A percentile compares a stretch with the other conserved stretches of the same genome.
Conservation (phyloP, 495 filamentous ascomycete species). For the Evernia prunastri region DNA sequence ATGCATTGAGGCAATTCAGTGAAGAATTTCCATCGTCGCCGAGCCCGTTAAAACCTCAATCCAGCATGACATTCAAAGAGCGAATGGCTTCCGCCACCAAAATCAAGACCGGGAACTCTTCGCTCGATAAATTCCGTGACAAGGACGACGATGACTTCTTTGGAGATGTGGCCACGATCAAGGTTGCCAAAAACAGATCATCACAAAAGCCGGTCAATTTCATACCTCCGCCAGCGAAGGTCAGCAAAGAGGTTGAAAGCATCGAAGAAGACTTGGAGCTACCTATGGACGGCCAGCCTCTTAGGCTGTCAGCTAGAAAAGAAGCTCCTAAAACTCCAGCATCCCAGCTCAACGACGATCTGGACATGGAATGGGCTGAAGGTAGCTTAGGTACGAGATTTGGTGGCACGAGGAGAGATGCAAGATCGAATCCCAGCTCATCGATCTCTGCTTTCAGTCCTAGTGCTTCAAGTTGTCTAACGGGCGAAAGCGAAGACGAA, state of each 20-base stretch:
- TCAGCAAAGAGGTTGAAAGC: slow-evolving; percentile 49
- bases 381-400: slow-evolving; percentile 83
- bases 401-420: slow-evolving; percentile 74
- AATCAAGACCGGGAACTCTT: slow-evolving; percentile 22
- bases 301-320: slow-evolving; percentile 54
- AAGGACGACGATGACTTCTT: slow-evolving; percentile 52
- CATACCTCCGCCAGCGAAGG: slow-evolving; percentile 39
- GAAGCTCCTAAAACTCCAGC: slow-evolving; percentile 52
- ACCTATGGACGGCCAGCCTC: slow-evolving; percentile 48
- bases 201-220: slow-evolving; percentile 48
- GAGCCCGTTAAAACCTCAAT: slow-evolving; percentile 24
- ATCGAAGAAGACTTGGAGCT: slow-evolving; percentile 77
- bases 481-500: slow-evolving; percentile 91
- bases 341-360: slow-evolving; percentile 56
- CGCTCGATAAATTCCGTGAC: slow-evolving; percentile 56
- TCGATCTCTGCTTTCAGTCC: slow-evolving; percentile 84
- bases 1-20: slow-evolving; percentile 58
- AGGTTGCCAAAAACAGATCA: slow-evolving; percentile 53
- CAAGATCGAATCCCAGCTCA: slow-evolving; percentile 70
- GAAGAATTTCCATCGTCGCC: slow-evolving; percentile 33
- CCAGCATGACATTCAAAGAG: slow-evolving; percentile 27
- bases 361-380: slow-evolving; percentile 85
- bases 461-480: slow-evolving; percentile 82
- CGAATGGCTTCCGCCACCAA: slow-evolving; percentile 21
- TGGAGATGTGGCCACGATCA: slow-evolving; percentile 63